Evolutionary conservation across 176 grass and related monocot species (phyloP), one percentile per base, ranked within the genome.

Genomic region (Thalia dealbata): DNA sequence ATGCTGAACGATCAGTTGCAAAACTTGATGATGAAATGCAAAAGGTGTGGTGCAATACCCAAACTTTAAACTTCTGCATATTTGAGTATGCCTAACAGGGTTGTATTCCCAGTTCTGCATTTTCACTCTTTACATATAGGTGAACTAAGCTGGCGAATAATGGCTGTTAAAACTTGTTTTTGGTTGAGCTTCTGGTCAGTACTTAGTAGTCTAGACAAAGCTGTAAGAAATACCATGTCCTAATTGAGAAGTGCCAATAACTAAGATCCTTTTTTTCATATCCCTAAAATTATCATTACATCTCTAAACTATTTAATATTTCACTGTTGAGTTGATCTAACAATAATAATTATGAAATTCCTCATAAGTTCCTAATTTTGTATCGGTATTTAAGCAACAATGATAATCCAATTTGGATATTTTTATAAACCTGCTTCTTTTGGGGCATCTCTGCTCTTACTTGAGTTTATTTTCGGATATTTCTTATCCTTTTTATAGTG

Each of bases 11-110:
- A 50, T 97, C 93, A 48, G 76, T 82, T 46, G 14, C 86, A 23
- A 79, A 92, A 75, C 84, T 97, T 42, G 74, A 88, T 51, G 89
- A 92, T 74, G 87, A 88, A 27, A 97, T 97, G 32, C 72, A 88
- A 84, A 97, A 92, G 93, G 89, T 97, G 81, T 21, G 24, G 52
- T 71, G 5, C 2, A 52, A 14, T 52, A 3, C 5, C 7, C 15
- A 52, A 29, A 13, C 25, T 3, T 19, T 25, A 62, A 22, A 7
- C 7, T 10, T 12, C 21, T 12, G 25, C 24, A 26, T 27, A 26
- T 62, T 62, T 52, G 51, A 52, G 18, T 52, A 52, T 3, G 18
- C 5, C 51, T 14, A 16, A 61, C 6, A 48, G 45, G 45, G 45
- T 9, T 44, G 11, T 48, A 48, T 48, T 48, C 11, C 10, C 45